phyloP scores from a whole-genome alignment of 768 basidiomycete species.

The Austroboletus festivus region DNA sequence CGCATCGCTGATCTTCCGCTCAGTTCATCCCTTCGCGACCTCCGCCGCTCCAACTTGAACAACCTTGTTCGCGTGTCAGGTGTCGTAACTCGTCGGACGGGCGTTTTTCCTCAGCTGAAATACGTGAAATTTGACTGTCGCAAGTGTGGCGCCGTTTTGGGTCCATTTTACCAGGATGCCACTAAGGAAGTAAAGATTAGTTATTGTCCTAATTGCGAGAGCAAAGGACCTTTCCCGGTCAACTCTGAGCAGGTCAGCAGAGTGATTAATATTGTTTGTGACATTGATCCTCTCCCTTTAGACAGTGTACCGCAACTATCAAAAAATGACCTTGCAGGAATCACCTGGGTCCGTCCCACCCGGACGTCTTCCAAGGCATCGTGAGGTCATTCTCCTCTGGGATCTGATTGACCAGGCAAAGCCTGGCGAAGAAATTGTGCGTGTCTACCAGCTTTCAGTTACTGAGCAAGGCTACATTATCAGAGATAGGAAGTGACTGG shows the following conservation, averaged over 20 bases:
- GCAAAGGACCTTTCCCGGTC: constrained; percentile 91
- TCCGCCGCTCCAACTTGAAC: constrained; percentile 89
- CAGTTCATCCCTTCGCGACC: constrained; percentile 85
- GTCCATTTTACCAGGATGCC: constrained; percentile 98
- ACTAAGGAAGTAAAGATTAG: constrained; percentile 91
- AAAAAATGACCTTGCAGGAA: constrained; percentile 98
- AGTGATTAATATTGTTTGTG: not conserved
- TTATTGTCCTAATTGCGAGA: constrained; percentile 92
- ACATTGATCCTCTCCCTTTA: not conserved
- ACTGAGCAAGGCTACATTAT: constrained; percentile 8
- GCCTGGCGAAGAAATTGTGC: constrained; percentile 95
- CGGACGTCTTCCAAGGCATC: constrained; percentile 92
- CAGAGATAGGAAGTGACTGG: constrained; percentile 86
- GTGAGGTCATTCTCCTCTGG: constrained; percentile 96
- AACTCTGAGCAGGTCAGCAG: constrained; percentile 87
- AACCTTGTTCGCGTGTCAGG: constrained; percentile 93
- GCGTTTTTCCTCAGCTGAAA: constrained; percentile 98
- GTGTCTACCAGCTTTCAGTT: constrained; percentile 28
- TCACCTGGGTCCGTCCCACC: constrained; percentile 97
- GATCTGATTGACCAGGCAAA: constrained; percentile 98
- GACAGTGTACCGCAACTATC: constrained; percentile 98
- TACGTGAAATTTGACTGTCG: constrained; percentile 98
- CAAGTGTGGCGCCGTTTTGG: constrained; percentile 90
- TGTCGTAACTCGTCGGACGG: constrained; percentile 91
- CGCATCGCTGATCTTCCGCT: constrained; percentile 93